Evolutionary conservation across 1,284 basidiomycete genomes (phyloP).

Genomic region (Apiotrichum gracile): DNA sequence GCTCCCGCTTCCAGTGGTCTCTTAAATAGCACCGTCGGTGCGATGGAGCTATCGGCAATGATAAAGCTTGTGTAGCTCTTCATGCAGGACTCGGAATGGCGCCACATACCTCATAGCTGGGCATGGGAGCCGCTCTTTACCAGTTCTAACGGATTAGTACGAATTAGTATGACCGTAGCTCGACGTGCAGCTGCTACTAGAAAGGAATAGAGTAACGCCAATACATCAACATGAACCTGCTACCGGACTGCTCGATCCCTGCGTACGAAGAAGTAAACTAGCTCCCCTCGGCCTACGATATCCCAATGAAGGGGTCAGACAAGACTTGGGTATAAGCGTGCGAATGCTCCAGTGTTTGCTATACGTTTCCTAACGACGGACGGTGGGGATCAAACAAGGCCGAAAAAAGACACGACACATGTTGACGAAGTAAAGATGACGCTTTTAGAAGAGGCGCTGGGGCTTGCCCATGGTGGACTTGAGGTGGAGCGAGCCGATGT

Average conservation of each 20-base stretch:
- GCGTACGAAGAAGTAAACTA: slow-evolving; percentile 9
- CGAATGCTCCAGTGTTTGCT: slow-evolving; percentile 45
- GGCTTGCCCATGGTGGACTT: slow-evolving; percentile 99
- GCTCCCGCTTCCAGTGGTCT: too few species aligned
- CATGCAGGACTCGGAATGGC: too few species aligned
- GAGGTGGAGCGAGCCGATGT: slow-evolving; percentile 97
- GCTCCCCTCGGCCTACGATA: slow-evolving; percentile 48
- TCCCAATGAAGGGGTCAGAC: slow-evolving; percentile 43
- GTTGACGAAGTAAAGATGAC: slow-evolving; percentile 4
- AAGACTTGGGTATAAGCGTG: slow-evolving; percentile 50
- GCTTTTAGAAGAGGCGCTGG: slow-evolving; percentile 80
- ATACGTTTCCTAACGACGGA: slow-evolving; percentile 1
- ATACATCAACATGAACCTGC: not conserved
- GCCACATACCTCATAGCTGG: too few species aligned
- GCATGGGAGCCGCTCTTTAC: too few species aligned
- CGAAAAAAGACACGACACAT: not conserved
- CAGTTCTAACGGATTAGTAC: too few species aligned
- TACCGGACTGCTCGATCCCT: not conserved
- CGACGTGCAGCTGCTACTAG: not conserved
- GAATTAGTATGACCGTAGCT: too few species aligned
- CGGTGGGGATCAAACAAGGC: not conserved
- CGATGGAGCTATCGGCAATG: too few species aligned
- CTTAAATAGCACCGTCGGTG: too few species aligned
- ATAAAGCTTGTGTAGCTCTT: too few species aligned
- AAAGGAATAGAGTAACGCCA: not conserved